Base-by-base conservation (phyloP, 768 basidiomycete species). In the Tulasnella calospora region DNA sequence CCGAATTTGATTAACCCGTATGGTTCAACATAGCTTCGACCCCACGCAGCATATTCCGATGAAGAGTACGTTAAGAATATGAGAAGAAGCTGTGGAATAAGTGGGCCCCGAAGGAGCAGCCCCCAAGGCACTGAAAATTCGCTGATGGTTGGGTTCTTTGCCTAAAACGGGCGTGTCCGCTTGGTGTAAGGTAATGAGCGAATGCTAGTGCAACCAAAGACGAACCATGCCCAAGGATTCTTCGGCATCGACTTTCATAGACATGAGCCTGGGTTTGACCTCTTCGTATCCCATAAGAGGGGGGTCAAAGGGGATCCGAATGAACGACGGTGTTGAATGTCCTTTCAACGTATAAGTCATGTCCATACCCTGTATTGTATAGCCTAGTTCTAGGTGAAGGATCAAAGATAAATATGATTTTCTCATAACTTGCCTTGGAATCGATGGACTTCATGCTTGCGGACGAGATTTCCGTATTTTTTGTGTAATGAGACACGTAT, bases 211-310 rank as follows among this genome's bases (percentile, higher is more conserved):
- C 79, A 30, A 40, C n/a, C 15, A 2, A 38, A 67, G 9, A 83
- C 89, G 35, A 77, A 92, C 93, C 92, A 92, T 93, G 36, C 94
- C 93, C 23, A 95, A 87, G 0, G 89, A 88, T 82, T 92, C 92
- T 82, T 94, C 92, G 0, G 94, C 92, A 35, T 92, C 86, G 0
- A 90, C 90, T 82, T 93, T 94, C 94, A 94, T 95, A 77, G 89
- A 86, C 30, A 94, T 84, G 33, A 95, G 83, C 12, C 94, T 89
- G 3, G 92, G 92, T 82, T 94, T 94, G 35, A 95, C 93, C 46
- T 94, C 93, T 1, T 93, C 91, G 81, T 94, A 94, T 0, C 91
- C 90, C 4, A 85, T 81, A 40, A 95, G 85, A 2, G 91, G 92
- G 0, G 94, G 94, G 30, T 92, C 89, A 71, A 95, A 90, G 6